Evolutionary conservation across 2,329 filamentous ascomycete species (phyloP), one percentile per base, ranked within the genome.

Genomic region (Ceratocystis eucalypticola): DNA sequence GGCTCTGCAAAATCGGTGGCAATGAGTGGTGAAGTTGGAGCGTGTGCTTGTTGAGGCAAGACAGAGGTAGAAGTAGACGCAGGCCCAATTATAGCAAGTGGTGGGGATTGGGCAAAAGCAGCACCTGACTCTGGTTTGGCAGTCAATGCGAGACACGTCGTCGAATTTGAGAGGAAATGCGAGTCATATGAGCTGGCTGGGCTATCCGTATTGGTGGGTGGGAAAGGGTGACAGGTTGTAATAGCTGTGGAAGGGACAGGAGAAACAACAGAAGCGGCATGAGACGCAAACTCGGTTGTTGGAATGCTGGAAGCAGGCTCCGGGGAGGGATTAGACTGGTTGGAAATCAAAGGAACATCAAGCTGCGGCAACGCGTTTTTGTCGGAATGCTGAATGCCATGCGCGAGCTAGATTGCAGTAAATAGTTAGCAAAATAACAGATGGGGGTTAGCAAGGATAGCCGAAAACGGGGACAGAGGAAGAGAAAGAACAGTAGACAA

Each of bases 301-400:
- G 63, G 63, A 65, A 65, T 65, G 63, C 20, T 65, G 63, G 50
- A 61, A 65, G 22, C 37, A 63, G 61, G 44, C 33, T 46, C 44
- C 41, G 44, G 41, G 12, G 61, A 48, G 28, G 25, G 25, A 57
- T 57, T 17, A 57, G 33, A 17, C 53, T 57, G 53, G 25, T 8
- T 30, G 22, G 53, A 30, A 7, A 57, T 17, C 15, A 57, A 46
- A 44, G 44, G 33, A 44, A 8, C 37, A 62, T 62, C 61, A 62
- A 22, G n/a, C 61, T 62, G 44, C n/a, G 61, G 37, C 30, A 46
- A 46, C 61, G 44, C 22, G 44, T 63, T 48, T 63, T 37, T 50
- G 28, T 65, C 30, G 63, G 63, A 65, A 65, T 65, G 63, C 48
- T 57, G 63, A 37, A 30, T 20, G n/a, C n/a, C 37, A 45, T 62